These are phyloP conservation scores for Colletotrichum simmondsii DNA, from an alignment of 2,329 filamentous ascomycete species.

Conservation along the genomic window DNA sequence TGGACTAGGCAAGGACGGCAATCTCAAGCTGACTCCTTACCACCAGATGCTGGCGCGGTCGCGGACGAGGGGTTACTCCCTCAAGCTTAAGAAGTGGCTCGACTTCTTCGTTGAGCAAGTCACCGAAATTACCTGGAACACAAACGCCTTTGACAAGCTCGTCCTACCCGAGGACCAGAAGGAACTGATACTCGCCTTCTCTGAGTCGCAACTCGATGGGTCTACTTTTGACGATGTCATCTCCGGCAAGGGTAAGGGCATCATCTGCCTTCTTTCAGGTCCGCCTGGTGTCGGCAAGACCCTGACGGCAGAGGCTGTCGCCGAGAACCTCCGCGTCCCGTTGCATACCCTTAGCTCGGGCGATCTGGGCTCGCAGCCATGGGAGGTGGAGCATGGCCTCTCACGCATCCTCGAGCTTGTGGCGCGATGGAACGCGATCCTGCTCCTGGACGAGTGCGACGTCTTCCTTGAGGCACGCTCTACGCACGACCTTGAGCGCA, in stretches of 20 bases:
- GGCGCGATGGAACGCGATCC: slow-evolving; percentile 58
- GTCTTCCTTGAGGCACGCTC: slow-evolving; percentile 54
- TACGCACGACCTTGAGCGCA: slow-evolving; percentile 46
- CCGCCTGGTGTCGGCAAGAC: slow-evolving; percentile 63
- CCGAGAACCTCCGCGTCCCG: slow-evolving; percentile 59
- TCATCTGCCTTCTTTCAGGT: slow-evolving; percentile 61
- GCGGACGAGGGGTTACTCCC: slow-evolving; percentile 57
- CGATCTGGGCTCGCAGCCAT: slow-evolving; percentile 75
- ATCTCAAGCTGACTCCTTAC: slow-evolving; percentile 43
- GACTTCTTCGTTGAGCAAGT: slow-evolving; percentile 60
- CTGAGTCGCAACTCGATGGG: slow-evolving; percentile 57
- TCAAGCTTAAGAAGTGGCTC: slow-evolving; percentile 60
- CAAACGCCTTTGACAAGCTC: slow-evolving; percentile 58
- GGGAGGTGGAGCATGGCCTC: slow-evolving; percentile 72
- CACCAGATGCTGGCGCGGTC: slow-evolving; percentile 46
- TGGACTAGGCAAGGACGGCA: slow-evolving; percentile 40
- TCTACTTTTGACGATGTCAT: slow-evolving; percentile 63
- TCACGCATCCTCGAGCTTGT: slow-evolving; percentile 70
- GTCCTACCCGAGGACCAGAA: slow-evolving; percentile 62
- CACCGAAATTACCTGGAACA: slow-evolving; percentile 58
- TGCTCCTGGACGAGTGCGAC: slow-evolving; percentile 53
- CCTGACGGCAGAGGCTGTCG: slow-evolving; percentile 59
- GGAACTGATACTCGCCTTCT: slow-evolving; percentile 62
- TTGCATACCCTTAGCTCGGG: slow-evolving; percentile 69
- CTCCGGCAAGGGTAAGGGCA: slow-evolving; percentile 61